Base-by-base conservation (phyloP, 441 rosid species). In the Aleurites moluccanus region DNA sequence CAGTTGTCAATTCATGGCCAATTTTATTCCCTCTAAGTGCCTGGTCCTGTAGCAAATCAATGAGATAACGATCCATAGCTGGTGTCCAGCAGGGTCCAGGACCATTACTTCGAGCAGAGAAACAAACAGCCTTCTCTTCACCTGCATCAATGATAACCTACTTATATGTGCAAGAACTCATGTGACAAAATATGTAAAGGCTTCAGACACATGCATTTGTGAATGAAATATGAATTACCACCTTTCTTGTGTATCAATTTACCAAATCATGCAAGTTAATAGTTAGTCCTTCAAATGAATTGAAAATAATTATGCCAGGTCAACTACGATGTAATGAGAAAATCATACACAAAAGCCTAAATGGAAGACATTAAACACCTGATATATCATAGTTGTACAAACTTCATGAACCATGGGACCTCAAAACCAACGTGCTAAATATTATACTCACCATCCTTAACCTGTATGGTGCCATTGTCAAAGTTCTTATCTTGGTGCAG, bases 11-110 rank as follows among this genome's bases (percentile, higher is more conserved):
- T 23, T 75, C 28, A 70, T 64, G 80, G 69, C 77, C 83, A 67
- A 84, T 83, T 74, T 83, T 84, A 81, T 86, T 86, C 77, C 89
- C 89, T 73, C 79, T 75, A 28, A 84, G 80, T 27, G 83, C 79
- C 73, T 84, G 85, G 70, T 86, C 82, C 75, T 83, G 83, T 74
- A 86, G 78, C 73, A 86, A 79, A 75, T 86, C 88, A 74, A 81
- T 76, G 30, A 86, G 77, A 77, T 78, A 82, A 57, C 70, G 67
- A 77, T 86, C 87, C 85, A 85, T 83, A 42, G 72, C 47, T 56
- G 82, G 60, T 62, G 72, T 75, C 86, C 88, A 86, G 70, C 23
- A 61, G 27, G 69, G 71, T 57, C 78, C 66, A 28, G 33, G 65
- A 50, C 30, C 74, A 49, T 79, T 71, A 66, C 61, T 62, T 79